A percentile compares a stretch with the other conserved stretches of the same genome.
Evolutionary conservation across 2,329 filamentous ascomycete species (phyloP).

Genomic region (Ophiosphaerella korrae): DNA sequence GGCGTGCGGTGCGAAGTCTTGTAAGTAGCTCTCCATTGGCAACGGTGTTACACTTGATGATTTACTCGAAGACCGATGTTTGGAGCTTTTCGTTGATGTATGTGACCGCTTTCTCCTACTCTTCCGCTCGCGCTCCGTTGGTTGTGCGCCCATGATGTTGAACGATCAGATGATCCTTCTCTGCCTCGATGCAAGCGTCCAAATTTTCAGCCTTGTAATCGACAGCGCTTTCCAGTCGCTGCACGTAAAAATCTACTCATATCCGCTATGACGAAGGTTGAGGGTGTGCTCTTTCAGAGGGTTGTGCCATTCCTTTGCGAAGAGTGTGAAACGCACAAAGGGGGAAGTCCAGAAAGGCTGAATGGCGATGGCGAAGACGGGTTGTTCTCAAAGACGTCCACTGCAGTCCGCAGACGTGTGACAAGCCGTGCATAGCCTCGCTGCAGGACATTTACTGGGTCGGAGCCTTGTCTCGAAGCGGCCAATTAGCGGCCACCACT

Average conservation of each 20-base stretch:
- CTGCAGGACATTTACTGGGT: conserved; percentile 14
- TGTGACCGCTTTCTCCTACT: conserved; percentile 27
- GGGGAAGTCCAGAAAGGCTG: conserved; percentile 6
- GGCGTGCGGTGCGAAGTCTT: conserved; percentile 19
- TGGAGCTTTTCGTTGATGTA: conserved; percentile 19
- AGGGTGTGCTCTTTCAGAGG: neutral
- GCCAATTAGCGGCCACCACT: neutral
- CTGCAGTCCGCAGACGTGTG: conserved; percentile 16
- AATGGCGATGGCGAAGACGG: conserved; percentile 14
- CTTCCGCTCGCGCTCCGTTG: conserved; percentile 22
- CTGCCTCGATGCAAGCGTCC: neutral
- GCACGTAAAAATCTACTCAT: conserved; percentile 22
- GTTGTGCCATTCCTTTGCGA: neutral
- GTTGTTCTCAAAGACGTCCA: conserved; percentile 14
- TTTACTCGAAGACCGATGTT: conserved; percentile 19
- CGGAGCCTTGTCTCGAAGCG: conserved; percentile 3
- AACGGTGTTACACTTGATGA: conserved; percentile 19
- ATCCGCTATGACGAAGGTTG: conserved; percentile 16
- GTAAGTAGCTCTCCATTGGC: conserved; percentile 16
- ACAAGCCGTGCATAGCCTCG: conserved; percentile 19
- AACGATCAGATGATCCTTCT: neutral
- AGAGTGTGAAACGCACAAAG: conserved; percentile 9
- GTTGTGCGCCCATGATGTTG: conserved; percentile 20
- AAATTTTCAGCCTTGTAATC: conserved; percentile 19
- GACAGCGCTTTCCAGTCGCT: conserved; percentile 19